These are phyloP conservation scores for Umbilicaria muhlenbergii DNA, from an alignment of 495 filamentous ascomycete genomes.

Conservation along the genomic window DNA sequence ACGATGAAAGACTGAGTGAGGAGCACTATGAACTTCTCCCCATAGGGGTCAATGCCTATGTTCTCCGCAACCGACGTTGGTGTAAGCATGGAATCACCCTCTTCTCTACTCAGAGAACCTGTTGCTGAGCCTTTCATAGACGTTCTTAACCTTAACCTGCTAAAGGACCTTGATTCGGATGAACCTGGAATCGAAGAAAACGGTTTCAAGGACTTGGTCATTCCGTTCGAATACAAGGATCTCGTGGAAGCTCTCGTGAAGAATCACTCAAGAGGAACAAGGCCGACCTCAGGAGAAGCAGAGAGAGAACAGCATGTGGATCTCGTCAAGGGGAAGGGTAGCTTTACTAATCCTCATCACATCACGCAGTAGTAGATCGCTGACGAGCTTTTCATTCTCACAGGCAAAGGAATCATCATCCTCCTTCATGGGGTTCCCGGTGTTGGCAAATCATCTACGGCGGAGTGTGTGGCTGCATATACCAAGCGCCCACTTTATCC, in stretches of 20 bases:
- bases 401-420: slow-evolving; percentile 27
- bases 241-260: slow-evolving; percentile 1
- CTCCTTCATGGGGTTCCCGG: slow-evolving; percentile 34
- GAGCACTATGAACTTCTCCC: too few relatives aligned
- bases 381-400: background rate
- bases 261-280: background rate
- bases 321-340: slow-evolving; percentile 29
- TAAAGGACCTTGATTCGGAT: too few relatives aligned
- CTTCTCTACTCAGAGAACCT: too few relatives aligned
- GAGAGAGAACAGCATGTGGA: slow-evolving; percentile 20
- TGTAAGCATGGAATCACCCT: too few relatives aligned
- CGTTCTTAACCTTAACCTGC: too few relatives aligned
- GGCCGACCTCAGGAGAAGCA: background rate
- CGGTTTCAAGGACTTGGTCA: background rate
- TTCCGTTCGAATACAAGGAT: background rate
- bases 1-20: too few relatives aligned
- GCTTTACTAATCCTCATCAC: background rate
- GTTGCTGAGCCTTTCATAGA: too few relatives aligned
- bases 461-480: slow-evolving; percentile 19
- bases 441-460: slow-evolving; percentile 34
- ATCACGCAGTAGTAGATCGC: background rate
- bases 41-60: too few relatives aligned
- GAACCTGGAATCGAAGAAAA: background rate
- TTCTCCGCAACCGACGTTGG: too few relatives aligned
- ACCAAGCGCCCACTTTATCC: slow-evolving; percentile 18